Evolutionary conservation across 2,329 filamentous ascomycete species (phyloP).

Genomic region (Phaeosphaeria sp.): DNA sequence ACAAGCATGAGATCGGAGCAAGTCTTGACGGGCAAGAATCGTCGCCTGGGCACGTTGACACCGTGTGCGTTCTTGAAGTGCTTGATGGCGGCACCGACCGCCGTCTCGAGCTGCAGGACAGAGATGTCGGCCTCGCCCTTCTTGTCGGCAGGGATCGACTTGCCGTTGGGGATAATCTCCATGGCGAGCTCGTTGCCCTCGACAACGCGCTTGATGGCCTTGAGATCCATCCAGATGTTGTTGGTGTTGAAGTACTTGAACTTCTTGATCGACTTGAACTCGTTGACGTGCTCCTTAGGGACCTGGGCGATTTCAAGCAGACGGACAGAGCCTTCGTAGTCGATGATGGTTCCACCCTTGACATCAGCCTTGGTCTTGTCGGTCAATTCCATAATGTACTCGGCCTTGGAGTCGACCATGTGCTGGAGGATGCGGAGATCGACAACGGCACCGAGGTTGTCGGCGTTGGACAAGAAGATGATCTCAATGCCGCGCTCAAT

Average conservation of each 20-base stretch:
- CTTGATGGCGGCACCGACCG: constrained; percentile 96
- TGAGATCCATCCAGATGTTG: constrained; percentile 99
- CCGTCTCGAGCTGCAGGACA: constrained; percentile 97
- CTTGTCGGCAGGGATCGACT: constrained; percentile 98
- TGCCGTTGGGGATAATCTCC: constrained; percentile 99
- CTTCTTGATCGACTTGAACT: constrained; percentile 99
- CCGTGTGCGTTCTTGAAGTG: constrained; percentile 99
- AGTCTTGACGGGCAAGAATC: constrained; percentile 99
- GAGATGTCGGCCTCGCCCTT: constrained; percentile 99
- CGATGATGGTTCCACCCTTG: constrained; percentile 99
- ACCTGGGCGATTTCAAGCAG: constrained; percentile 99
- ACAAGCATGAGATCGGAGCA: constrained; percentile 99
- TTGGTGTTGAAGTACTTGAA: constrained; percentile 99
- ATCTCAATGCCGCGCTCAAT: constrained; percentile 95
- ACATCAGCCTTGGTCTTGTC: constrained; percentile 99
- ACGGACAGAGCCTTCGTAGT: constrained; percentile 96
- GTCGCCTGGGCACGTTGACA: constrained; percentile 96
- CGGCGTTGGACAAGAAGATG: constrained; percentile 98
- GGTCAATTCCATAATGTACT: constrained; percentile 99
- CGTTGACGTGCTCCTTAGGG: constrained; percentile 99
- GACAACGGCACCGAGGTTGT: constrained; percentile 97
- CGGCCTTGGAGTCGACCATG: constrained; percentile 96
- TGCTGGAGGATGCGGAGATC: constrained; percentile 98
- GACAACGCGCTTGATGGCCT: constrained; percentile 97
- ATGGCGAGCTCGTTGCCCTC: constrained; percentile 98